Evolutionary conservation across 176 grass and related monocot species (phyloP), one percentile per base, ranked within the genome.

Genomic region (Urochloa ruziziensis): DNA sequence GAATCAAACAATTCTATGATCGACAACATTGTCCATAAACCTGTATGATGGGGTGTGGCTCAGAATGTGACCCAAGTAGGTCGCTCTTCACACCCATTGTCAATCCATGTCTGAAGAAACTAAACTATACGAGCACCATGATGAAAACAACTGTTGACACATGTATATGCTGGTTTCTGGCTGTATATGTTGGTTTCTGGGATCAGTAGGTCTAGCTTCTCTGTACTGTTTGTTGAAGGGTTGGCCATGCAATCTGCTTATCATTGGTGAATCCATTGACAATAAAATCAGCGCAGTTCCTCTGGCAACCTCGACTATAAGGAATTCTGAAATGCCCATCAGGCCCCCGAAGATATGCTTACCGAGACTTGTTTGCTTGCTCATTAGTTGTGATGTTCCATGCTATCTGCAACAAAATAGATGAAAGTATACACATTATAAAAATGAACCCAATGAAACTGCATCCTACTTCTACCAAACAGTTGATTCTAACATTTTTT

Each of bases 321-420:
- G 96, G 93, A 90, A 96, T 94, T 58, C 93, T 85, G 90, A 98
- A 98, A 34, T 68, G 93, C 10, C 96, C 96, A 19, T 98, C 91
- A 63, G 85, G 87, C 46, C 89, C 96, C 25, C 75, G 84, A 60
- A 98, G 96, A 87, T 98, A 98, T 1, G 92, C 49, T 21, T 98
- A 99, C 13, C 93, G 93, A 51, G 78, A 83, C 46, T 84, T 78
- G 47, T 99, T 99, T 56, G 89, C 93, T 51, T 59, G 74, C 83
- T 99, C 96, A 27, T 99, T 99, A 32, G 93, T 96, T 68, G 96
- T 96, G 62, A 99, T 59, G 82, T 99, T 99, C 73, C 36, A 78
- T 69, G 91, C 83, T 82, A 99, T 91, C 96, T 99, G 86, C 75
- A 87, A 80, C n/a, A 44, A 32, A 29, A 78, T 77, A 35, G 54